Evolutionary conservation across 768 basidiomycete genomes (phyloP).

Genomic region (Dendrothele bispora): DNA sequence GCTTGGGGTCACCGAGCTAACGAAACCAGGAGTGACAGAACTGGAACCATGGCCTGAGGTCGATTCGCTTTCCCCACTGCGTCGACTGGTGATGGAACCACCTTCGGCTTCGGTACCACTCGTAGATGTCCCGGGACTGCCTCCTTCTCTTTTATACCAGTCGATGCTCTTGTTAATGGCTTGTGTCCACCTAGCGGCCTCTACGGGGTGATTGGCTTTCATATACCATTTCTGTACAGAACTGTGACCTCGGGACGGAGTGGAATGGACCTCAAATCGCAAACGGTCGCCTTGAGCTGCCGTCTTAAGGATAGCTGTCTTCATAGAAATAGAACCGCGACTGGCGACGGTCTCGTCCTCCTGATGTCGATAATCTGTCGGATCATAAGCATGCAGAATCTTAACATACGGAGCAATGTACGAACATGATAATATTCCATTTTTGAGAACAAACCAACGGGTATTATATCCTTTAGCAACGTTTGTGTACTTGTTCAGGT

Average conservation of each 20-base stretch:
- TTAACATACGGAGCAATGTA: constrained; percentile 13
- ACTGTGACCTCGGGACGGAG: constrained; percentile 46
- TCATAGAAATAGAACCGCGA: constrained; percentile 88
- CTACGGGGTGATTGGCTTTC: constrained; percentile 84
- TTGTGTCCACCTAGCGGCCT: constrained; percentile 85
- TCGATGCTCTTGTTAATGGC: constrained; percentile 76
- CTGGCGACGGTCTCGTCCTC: constrained; percentile 87
- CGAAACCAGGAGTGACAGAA: not conserved
- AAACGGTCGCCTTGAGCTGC: constrained; percentile 56
- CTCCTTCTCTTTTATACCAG: constrained; percentile 49
- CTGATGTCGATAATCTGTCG: constrained; percentile 77
- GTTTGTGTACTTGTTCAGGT: constrained; percentile 90
- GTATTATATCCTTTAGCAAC: constrained; percentile 88
- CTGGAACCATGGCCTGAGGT: not conserved
- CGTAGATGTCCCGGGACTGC: constrained; percentile 5
- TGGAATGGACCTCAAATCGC: constrained; percentile 81
- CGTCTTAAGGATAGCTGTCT: constrained; percentile 64
- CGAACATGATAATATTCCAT: constrained; percentile 83
- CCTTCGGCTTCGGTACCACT: constrained; percentile 12
- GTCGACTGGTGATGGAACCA: not conserved
- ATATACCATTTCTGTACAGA: constrained; percentile 76
- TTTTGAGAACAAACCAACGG: constrained; percentile 89
- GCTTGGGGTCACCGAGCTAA: not conserved
- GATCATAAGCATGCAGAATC: constrained; percentile 1
- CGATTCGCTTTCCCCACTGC: not conserved